A percentile compares a stretch with the other conserved stretches of the same genome.
These are phyloP conservation scores for Penicillium brasilianum DNA, from an alignment of 2,329 filamentous ascomycete genomes.

Conservation along the genomic window DNA sequence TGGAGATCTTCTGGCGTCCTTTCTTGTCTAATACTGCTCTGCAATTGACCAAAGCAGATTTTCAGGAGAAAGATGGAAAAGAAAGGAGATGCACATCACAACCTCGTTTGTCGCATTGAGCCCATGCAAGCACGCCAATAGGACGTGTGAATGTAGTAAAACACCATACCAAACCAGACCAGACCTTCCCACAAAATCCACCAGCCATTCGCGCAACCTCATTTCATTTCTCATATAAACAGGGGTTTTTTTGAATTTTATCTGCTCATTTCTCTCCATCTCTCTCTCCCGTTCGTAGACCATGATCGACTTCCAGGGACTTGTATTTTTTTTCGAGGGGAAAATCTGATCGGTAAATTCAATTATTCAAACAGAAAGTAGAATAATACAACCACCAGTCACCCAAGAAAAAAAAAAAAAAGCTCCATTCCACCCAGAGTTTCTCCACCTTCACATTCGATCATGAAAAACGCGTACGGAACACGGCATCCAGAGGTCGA, in stretches of 20 bases:
- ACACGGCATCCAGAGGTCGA: conserved; percentile 19
- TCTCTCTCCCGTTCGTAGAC: conserved; percentile 32
- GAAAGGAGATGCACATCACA: conserved; percentile 32
- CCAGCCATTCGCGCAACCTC: conserved; percentile 35
- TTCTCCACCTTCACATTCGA: conserved; percentile 21
- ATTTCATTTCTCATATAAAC: conserved; percentile 35
- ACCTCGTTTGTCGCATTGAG: conserved; percentile 42
- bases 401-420: conserved; percentile 6
- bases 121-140: conserved; percentile 36
- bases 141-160: conserved; percentile 35
- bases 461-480: conserved; percentile 19
- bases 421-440: conserved; percentile 27
- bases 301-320: conserved; percentile 30
- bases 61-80: conserved; percentile 3
- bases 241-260: conserved; percentile 25
- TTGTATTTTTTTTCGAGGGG: conserved; percentile 7
- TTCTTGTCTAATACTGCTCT: conserved; percentile 24
- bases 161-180: conserved; percentile 36
- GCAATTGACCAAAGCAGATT: conserved; percentile 20
- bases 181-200: conserved; percentile 32
- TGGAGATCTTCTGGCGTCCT: conserved; percentile 21
- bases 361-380: conserved; percentile 5
- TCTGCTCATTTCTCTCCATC: conserved; percentile 35
- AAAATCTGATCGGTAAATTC: conserved; percentile 11
- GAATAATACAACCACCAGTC: conserved; percentile 5